Evolutionary conservation across 805 yeast genomes (phyloP), one percentile per base, ranked within the genome.

Genomic region (Starmerella apis): DNA sequence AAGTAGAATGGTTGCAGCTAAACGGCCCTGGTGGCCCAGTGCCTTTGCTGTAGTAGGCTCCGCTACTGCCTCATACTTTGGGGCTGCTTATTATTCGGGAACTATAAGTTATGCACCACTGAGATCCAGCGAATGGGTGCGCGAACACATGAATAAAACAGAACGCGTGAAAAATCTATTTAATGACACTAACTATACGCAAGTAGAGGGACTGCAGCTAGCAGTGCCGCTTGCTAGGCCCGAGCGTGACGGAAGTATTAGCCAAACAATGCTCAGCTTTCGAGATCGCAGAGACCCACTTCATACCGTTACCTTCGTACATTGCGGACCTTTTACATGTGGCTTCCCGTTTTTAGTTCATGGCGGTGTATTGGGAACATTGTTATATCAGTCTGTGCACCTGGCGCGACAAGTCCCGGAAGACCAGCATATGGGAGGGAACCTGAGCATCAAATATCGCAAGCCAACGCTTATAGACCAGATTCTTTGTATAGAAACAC

Each of bases 331-430:
- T 61, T 75, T 75, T 53, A 65, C 87, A 19, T 80, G 90, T 38
- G 96, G 96, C 0, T 87, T 82, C 62, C 96, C 96, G 2, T 81
- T 85, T 58, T 67, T 88, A 18, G 75, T 86, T 2, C 96, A 87
- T 62, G 96, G 96, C 3, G 96, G 96, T 0, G 76, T 88, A 25
- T 63, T 87, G 27, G 94, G 88, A 8, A 80, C 94, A 0, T 68
- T 87, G 1, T 67, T 86, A 48, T 33, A 31, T 28, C 92, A 86
- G 60, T 95, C 87, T 57, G 73, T 83, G 6, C 74, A 81, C 67
- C 79, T 80, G 56, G 72, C 80, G 47, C 69, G 73, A 50, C 77
- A 52, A 3, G 19, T 42, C 18, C 72, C 30, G 13, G 56, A 43
- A 6, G 27, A 23, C 25, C 23, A 28, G 13, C 42, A 37, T 20